Percentiles rank a stretch among this genome's conserved stretches.
These are phyloP conservation scores for Calamus simplicifolius DNA, from an alignment of 176 grass and related monocot species.

Conservation along the genomic window DNA sequence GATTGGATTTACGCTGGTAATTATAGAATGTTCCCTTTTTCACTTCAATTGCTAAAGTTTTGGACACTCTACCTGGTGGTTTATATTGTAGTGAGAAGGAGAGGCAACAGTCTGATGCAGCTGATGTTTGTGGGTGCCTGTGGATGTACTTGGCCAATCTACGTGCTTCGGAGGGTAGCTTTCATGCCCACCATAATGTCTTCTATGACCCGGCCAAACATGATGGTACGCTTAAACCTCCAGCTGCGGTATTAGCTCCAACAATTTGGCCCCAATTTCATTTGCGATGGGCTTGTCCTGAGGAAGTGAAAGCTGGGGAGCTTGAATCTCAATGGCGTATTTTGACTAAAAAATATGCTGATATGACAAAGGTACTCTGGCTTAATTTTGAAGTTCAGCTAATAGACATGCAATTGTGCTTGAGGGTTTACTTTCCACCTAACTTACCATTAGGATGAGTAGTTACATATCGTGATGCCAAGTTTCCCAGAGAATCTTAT, in stretches of 20 bases:
- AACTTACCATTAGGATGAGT: no score
- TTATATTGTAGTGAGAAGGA: slow-evolving; percentile 75
- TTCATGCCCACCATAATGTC: slow-evolving; percentile 72
- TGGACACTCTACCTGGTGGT: background rate
- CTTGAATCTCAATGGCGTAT: slow-evolving; percentile 76
- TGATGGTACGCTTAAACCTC: slow-evolving; percentile 46
- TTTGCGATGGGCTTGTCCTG: slow-evolving; percentile 88
- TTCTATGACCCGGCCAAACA: slow-evolving; percentile 68
- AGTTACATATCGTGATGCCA: no score
- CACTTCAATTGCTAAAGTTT: no score
- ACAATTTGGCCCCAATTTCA: slow-evolving; percentile 96
- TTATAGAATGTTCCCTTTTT: no score
- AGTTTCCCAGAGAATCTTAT: background rate
- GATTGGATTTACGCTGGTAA: no score
- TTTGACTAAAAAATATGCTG: slow-evolving; percentile 51
- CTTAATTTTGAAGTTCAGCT: background rate
- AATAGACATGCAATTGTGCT: no score
- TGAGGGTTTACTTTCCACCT: no score
- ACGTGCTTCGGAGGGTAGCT: slow-evolving; percentile 51
- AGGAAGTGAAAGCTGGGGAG: slow-evolving; percentile 55
- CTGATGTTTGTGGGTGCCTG: slow-evolving; percentile 55
- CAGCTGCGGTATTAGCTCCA: slow-evolving; percentile 86
- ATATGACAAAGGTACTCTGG: slow-evolving; percentile 42
- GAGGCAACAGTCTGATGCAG: slow-evolving; percentile 66
- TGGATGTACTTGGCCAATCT: slow-evolving; percentile 68